Evolutionary conservation across 768 basidiomycete genomes (phyloP), one percentile per base, ranked within the genome.

Genomic region (Lactifluus volemus): DNA sequence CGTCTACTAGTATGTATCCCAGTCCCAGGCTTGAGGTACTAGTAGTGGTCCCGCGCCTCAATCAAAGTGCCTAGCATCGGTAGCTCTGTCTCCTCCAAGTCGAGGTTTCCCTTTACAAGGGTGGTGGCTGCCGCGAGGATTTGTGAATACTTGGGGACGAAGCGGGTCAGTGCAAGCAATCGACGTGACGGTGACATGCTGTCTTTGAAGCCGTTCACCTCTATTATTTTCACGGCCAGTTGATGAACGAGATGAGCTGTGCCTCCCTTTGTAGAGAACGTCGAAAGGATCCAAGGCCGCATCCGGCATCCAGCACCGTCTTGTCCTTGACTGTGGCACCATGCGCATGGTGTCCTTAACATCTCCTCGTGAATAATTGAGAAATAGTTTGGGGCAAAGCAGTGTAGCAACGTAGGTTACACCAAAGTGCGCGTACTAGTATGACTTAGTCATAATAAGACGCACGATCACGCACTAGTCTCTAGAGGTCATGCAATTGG

Each of bases 351-450:
- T 76, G 75, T 99, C 97, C 76, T 99, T 99, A 99, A 76, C 97
- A 99, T 99, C 77, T 99, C 97, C 76, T 98, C 95, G 73, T 98
- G 95, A 68, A 98, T 97, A 60, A 94, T 94, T 97, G 67, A 21
- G 42, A 11, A 64, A 34, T 38, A 11, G 5, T 11, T 19, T 51
- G 45, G 47, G 47, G 47, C 14, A 36, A n/a, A 34, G 29, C 61
- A 21, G 30, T 12, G 10, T 21, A 11, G 34, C 44, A 32, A n/a
- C 30, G 47, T n/a, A 21, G 53, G 11, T 80, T 57, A 61, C 68
- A 92, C 92, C 92, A 63, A 95, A 95, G 76, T 95, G 92, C 39
- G 93, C 93, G 72, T 96, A 96, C 25, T 93, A 96, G 73, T 96
- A 25, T 2, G 25, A 25, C 25, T 25, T 25, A 2, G 25, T 25